Evolutionary conservation across 2,329 filamentous ascomycete genomes (phyloP).

Genomic region (Cladophialophora immunda): DNA sequence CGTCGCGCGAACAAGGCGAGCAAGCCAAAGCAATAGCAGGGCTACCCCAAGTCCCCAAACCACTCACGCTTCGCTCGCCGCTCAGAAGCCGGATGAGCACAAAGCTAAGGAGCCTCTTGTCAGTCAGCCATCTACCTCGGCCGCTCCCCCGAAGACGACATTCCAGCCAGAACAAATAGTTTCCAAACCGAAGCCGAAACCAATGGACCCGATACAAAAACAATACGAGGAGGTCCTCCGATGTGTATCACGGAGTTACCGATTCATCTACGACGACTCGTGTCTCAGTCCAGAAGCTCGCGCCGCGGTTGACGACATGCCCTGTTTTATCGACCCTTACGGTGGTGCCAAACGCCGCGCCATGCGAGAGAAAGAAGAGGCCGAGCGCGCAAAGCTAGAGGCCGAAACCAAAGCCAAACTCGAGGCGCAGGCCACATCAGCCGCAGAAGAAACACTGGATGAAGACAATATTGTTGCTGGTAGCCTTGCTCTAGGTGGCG

Average conservation of each 20-base stretch:
- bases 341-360: constrained; percentile 83
- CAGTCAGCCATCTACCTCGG: constrained; percentile 24
- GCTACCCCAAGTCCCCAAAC: constrained; percentile 82
- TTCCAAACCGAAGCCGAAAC: constrained; percentile 42
- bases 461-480: constrained; percentile 84
- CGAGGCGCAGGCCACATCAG: constrained; percentile 51
- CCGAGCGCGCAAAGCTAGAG: constrained; percentile 64
- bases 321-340: constrained; percentile 81
- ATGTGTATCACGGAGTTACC: constrained; percentile 59
- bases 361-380: constrained; percentile 75
- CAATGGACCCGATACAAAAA: constrained; percentile 33
- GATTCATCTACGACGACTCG: constrained; percentile 62
- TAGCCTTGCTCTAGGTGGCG: constrained; percentile 88
- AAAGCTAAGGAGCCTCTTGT: constrained; percentile 42
- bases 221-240: constrained; percentile 54
- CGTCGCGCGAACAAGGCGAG: constrained; percentile 69
- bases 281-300: constrained; percentile 58
- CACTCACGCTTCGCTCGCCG: constrained; percentile 54
- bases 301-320: constrained; percentile 66
- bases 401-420: constrained; percentile 62
- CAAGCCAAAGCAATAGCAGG: constrained; percentile 82
- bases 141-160: constrained; percentile 32
- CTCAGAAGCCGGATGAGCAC: constrained; percentile 46
- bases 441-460: constrained; percentile 52
- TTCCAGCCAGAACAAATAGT: constrained; percentile 42